Percentiles rank a stretch among this genome's conserved stretches.
phyloP scores from a whole-genome alignment of 1,284 basidiomycete species.

The Melanopsichium pennsylvanicum region DNA sequence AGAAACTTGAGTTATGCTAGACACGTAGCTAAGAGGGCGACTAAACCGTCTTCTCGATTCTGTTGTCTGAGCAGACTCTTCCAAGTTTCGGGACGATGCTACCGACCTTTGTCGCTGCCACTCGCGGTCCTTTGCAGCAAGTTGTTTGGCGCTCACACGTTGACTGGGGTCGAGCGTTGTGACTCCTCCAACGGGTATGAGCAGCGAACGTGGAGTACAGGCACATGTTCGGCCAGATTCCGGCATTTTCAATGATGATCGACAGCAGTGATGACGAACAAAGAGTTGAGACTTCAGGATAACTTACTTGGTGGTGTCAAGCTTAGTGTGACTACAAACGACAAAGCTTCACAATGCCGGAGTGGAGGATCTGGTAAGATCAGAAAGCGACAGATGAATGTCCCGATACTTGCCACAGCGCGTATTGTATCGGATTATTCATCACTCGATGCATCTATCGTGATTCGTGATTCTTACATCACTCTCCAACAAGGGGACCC shows the following conservation, averaged over 20 bases:
- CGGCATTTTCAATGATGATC: conserved; percentile 1
- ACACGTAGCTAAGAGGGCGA: neutral
- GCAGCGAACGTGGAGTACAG: conserved; percentile 35
- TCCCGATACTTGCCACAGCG: no score
- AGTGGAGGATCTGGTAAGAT: no score
- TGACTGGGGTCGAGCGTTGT: conserved; percentile 31
- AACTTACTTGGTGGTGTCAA: no score
- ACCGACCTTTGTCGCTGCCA: conserved; percentile 26
- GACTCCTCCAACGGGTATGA: conserved; percentile 29
- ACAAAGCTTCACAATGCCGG: no score
- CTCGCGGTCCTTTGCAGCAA: conserved; percentile 20
- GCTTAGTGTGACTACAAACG: no score
- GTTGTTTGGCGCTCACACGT: conserved; percentile 34
- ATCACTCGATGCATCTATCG: no score
- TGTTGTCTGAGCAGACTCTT: neutral
- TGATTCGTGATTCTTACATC: no score
- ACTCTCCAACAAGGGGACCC: no score
- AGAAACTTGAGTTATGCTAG: neutral
- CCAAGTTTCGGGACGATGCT: neutral
- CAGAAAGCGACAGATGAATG: no score
- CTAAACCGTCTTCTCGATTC: neutral
- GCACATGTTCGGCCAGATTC: conserved; percentile 18
- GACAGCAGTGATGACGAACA: neutral
- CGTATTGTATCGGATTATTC: no score
- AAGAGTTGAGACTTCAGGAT: no score